Conservation (phyloP, 768 basidiomycete species). For the Auriscalpium microsporum region DNA sequence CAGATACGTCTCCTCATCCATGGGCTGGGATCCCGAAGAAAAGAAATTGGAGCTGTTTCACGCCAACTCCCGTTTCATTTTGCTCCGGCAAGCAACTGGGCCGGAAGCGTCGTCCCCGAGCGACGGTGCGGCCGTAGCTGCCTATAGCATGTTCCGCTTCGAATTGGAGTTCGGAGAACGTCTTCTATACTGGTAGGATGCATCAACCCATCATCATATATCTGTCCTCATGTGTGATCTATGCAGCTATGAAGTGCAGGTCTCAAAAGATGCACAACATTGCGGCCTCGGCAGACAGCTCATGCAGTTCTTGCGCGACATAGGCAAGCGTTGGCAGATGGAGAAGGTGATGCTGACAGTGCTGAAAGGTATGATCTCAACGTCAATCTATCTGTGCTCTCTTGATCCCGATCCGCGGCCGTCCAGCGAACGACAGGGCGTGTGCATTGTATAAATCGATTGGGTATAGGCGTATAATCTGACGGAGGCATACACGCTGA, state of each 20-base stretch:
- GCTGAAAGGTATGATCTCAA: slow-evolving; percentile 46
- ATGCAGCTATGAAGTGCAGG: slow-evolving; percentile 71
- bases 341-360: slow-evolving; percentile 69
- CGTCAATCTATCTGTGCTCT: neutral
- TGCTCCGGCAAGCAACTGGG: slow-evolving; percentile 23
- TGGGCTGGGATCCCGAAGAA: slow-evolving; percentile 53
- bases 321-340: slow-evolving; percentile 50
- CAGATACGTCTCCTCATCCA: slow-evolving; percentile 50
- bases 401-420: neutral
- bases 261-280: slow-evolving; percentile 35
- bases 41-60: slow-evolving; percentile 60
- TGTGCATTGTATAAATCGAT: slow-evolving; percentile 42
- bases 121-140: slow-evolving; percentile 19
- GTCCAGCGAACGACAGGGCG: slow-evolving; percentile 37
- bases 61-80: slow-evolving; percentile 48
- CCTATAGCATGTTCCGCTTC: slow-evolving; percentile 60
- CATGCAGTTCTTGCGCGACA: slow-evolving; percentile 37
- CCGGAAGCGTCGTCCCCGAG: slow-evolving; percentile 9
- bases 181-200: slow-evolving; percentile 58
- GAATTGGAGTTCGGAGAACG: slow-evolving; percentile 54
- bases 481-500: neutral
- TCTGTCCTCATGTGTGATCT: neutral
- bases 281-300: slow-evolving; percentile 53
- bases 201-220: too few relatives aligned
- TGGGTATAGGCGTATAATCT: slow-evolving; percentile 35